Evolutionary conservation across 2,329 filamentous ascomycete species (phyloP).

Genomic region (Hypocreales sp.): DNA sequence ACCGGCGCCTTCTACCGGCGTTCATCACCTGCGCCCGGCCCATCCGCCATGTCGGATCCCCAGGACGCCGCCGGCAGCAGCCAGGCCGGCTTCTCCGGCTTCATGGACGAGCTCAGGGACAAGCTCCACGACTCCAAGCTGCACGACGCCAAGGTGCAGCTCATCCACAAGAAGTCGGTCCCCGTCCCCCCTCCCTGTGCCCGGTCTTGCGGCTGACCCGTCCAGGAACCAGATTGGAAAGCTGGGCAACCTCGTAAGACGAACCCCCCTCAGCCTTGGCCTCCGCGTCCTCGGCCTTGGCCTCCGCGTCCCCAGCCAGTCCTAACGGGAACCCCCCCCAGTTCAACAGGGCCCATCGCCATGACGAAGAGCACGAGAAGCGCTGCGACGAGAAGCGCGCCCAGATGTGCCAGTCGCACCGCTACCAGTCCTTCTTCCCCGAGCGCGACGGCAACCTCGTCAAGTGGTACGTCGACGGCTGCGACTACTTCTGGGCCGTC

Average conservation of each 20-base stretch:
- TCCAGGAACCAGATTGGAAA: slow-evolving; percentile 42
- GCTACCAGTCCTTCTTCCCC: slow-evolving; percentile 84
- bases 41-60: slow-evolving; percentile 12
- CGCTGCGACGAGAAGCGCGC: slow-evolving; percentile 67
- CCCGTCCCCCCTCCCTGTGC: not conserved
- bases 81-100: slow-evolving; percentile 13
- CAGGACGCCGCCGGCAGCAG: slow-evolving; percentile 5
- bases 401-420: slow-evolving; percentile 54
- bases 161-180: slow-evolving; percentile 43
- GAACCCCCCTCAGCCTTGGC: too few species aligned
- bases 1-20: too few species aligned
- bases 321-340: slow-evolving; percentile 10
- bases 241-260: slow-evolving; percentile 43
- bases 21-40: too few species aligned
- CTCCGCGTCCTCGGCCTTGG: not conserved
- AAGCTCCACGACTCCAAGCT: slow-evolving; percentile 38
- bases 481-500: slow-evolving; percentile 92
- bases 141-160: slow-evolving; percentile 38
- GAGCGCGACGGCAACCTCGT: slow-evolving; percentile 70
- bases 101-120: slow-evolving; percentile 36
- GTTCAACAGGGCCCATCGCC: slow-evolving; percentile 79
- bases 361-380: slow-evolving; percentile 86
- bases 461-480: slow-evolving; percentile 95
- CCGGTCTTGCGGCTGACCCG: not conserved
- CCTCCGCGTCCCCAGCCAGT: not conserved